Base-by-base conservation (phyloP, 1,284 basidiomycete genomes). In the Vanrija pseudolonga region DNA sequence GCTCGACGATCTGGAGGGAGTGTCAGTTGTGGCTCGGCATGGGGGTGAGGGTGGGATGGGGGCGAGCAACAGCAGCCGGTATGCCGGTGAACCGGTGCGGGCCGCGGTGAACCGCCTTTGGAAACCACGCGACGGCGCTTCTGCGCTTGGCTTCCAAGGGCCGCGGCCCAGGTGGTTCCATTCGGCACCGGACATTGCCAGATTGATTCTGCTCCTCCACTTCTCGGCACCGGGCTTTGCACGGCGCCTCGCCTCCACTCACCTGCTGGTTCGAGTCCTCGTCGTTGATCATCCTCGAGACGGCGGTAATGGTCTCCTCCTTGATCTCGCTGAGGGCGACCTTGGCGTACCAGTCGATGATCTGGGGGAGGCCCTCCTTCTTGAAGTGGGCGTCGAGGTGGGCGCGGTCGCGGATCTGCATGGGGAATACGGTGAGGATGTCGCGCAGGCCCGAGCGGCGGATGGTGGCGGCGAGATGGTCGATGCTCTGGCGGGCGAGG, bases 341-440 rank as follows among this genome's bases (percentile, higher is more conserved):
- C 81, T 92, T 93, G 51, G 85, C 84, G 81, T 89, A 94, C 89
- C 90, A 95, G 17, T 95, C 93, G 9, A 88, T 86, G 38, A 96
- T 84, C 64, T 85, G 84, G 24, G 84, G 76, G 24, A 96, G 80
- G 26, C 84, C 84, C 56, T 85, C 87, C 56, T 83, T 83, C 76
- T 83, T 88, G 82, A 97, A 96, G 73, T 93, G 86, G 19, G 87
- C 85, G 61, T 92, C 89, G 53, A 97, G 81, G 48, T 81, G 74
- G 64, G 85, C 84, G 65, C 82, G 79, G 58, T 86, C 83, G 58
- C 90, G 85, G 72, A 85, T 89, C 72, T 87, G 87, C 7, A 82
- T 76, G 17, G 92, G 91, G 81, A 97, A 94, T 79, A 96, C 93
- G 15, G 82, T 78, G 50, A 90, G 79, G 50, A 97, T 81, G 72